Evolutionary conservation across 208 protist species (phyloP).

Genomic region (Wallacemonas sp.): DNA sequence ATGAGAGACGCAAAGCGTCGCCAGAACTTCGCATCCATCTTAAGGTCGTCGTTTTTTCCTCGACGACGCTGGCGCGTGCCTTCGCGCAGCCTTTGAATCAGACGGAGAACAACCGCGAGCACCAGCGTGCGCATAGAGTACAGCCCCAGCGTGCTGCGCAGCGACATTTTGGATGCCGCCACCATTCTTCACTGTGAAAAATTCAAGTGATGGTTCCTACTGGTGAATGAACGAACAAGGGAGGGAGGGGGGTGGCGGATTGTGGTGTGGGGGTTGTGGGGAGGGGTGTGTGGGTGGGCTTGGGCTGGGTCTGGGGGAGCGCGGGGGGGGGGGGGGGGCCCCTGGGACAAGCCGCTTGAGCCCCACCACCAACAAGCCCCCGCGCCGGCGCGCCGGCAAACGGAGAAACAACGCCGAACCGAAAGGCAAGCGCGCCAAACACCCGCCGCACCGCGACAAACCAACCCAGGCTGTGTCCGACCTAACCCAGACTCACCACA

Average conservation of each 20-base stretch:
- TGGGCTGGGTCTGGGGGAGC: background rate
- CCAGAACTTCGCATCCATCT: conserved; percentile 54
- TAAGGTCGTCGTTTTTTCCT: conserved; percentile 19
- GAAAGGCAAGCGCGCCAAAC: background rate
- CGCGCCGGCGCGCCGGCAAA: background rate
- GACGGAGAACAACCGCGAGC: conserved; percentile 23
- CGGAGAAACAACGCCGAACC: background rate
- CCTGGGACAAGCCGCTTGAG: background rate
- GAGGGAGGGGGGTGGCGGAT: background rate
- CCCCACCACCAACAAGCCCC: background rate
- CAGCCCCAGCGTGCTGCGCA: conserved; percentile 24
- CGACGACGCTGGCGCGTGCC: conserved; percentile 9
- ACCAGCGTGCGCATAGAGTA: conserved; percentile 33
- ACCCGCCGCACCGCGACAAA: too few relatives aligned
- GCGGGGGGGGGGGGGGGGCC: background rate
- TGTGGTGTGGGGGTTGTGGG: background rate
- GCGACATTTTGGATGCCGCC: conserved; percentile 28
- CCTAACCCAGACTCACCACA: too few relatives aligned
- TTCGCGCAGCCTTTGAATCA: conserved; percentile 17
- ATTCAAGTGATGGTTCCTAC: background rate
- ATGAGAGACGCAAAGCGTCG: conserved; percentile 54
- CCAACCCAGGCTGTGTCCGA: too few relatives aligned
- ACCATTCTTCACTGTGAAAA: conserved; percentile 16
- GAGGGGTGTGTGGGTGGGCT: background rate
- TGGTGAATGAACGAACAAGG: background rate